Conservation (phyloP, 768 basidiomycete species). For the Trametes cinnabarina region DNA sequence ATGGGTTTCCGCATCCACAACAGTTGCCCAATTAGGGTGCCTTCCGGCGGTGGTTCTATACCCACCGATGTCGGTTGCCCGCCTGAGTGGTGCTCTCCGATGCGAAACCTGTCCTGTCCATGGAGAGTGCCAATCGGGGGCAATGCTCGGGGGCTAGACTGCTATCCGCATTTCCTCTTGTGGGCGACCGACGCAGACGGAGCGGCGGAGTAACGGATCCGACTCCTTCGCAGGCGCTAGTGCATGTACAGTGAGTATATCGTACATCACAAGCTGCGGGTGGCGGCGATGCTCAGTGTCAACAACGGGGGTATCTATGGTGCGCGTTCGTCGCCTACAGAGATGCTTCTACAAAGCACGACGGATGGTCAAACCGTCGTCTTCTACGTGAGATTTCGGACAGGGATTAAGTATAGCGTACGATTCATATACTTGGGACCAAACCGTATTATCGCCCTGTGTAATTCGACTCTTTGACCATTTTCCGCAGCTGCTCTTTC, state of each 20-base stretch:
- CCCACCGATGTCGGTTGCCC: not conserved
- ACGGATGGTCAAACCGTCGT: too few relatives aligned
- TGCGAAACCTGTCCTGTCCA: not conserved
- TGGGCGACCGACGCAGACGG: conserved; percentile 7
- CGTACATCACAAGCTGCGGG: not conserved
- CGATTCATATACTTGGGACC: too few relatives aligned
- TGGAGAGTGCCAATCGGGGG: too few relatives aligned
- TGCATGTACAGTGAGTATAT: too few relatives aligned
- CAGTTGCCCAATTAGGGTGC: conserved; percentile 3
- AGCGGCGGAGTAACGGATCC: conserved; percentile 11
- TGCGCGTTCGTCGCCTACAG: too few relatives aligned
- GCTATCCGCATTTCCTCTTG: not conserved
- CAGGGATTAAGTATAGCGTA: too few relatives aligned
- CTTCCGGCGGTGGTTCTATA: not conserved
- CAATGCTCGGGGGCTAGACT: too few relatives aligned
- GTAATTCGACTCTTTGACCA: too few relatives aligned
- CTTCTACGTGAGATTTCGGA: too few relatives aligned
- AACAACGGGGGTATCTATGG: not conserved
- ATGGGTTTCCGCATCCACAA: conserved; percentile 10
- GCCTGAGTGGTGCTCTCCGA: not conserved
- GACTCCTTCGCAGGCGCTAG: conserved; percentile 11
- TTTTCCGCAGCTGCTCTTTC: too few relatives aligned
- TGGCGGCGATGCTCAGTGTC: not conserved
- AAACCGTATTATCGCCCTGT: too few relatives aligned
- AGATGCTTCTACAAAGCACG: too few relatives aligned